phyloP scores from a whole-genome alignment of 2,329 filamentous ascomycete genomes.

The Ascosphaera apis region DNA sequence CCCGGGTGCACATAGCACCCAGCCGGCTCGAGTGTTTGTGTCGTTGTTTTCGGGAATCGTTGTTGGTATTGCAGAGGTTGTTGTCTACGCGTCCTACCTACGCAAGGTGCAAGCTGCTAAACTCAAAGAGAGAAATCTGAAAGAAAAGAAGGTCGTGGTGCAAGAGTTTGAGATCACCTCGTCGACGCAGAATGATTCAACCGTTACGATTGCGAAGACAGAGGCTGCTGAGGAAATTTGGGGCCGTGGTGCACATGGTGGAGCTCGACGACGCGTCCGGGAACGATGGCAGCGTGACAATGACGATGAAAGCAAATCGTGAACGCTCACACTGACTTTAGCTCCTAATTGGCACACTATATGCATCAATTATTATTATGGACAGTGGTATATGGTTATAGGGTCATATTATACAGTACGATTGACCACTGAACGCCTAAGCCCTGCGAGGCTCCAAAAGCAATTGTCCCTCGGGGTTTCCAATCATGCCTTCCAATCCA shows the following conservation, averaged over 20 bases:
- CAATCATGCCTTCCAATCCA: constrained; percentile 17
- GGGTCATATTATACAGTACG: too few species aligned
- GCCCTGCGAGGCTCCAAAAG: constrained; percentile 3
- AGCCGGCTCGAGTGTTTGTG: constrained; percentile 18
- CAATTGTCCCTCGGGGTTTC: constrained; percentile 18
- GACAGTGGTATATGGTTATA: too few species aligned
- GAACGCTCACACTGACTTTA: too few species aligned
- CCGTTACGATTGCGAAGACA: constrained; percentile 5
- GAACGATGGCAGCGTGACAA: constrained; percentile 15
- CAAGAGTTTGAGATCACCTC: constrained; percentile 5
- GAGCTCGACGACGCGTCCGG: constrained; percentile 17
- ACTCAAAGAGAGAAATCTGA: constrained; percentile 14
- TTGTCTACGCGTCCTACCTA: constrained; percentile 24
- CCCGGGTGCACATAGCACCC: constrained; percentile 7
- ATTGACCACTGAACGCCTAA: too few species aligned
- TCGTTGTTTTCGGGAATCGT: constrained; percentile 18
- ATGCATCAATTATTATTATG: too few species aligned
- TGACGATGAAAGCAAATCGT: constrained; percentile 2
- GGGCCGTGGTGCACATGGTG: constrained; percentile 19
- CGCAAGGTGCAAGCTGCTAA: constrained; percentile 19
- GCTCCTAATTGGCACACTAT: too few species aligned
- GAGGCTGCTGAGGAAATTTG: constrained; percentile 16
- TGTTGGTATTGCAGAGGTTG: constrained; percentile 24
- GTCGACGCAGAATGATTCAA: constrained; percentile 1
- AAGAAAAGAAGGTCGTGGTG: constrained; percentile 16